Base-by-base conservation (phyloP, 2,329 filamentous ascomycete genomes). In the Fusarium pseudonygamai region DNA sequence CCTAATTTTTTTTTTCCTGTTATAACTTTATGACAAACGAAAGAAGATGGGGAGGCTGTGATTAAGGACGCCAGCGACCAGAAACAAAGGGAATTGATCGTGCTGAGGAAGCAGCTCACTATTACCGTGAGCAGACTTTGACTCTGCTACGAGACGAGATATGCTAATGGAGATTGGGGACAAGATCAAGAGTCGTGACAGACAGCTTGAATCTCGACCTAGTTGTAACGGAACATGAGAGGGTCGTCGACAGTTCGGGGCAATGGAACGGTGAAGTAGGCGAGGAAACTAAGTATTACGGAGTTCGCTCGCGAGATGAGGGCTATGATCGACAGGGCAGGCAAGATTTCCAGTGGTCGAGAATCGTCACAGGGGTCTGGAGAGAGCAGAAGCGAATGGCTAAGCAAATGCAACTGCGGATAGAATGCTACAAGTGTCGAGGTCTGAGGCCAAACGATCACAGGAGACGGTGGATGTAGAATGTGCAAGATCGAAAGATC, bases 1-100 rank as follows among this genome's bases (percentile, higher is more conserved):
- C 75, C 32, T 52, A 11, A 11, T 60, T 78, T 71, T 78, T 76
- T 77, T 77, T 78, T 68, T 60, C 36, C 64, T 61, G 47, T 71
- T 67, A 74, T 61, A 71, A 71, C 56, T 71, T 61, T 46, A 67
- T 59, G 61, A 75, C 60, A 68, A 78, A 71, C 67, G 69, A 67
- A 78, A 82, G 80, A 81, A 79, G 79, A 80, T 80, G 80, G 82
- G 58, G 60, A 73, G 74, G 69, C 67, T 75, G 76, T 78, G 78
- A 79, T 77, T 77, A 83, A 86, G 87, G 87, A 87, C 87, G 88
- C 88, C 87, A 86, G 88, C 87, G 87, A 84, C 88, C 87, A 80
- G 76, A 77, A 78, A 77, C 77, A 80, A 79, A 78, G 81, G 83
- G 79, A 82, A 84, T 78, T 82, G 80, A 78, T 81, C 77, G 81